Evolutionary conservation across 2,329 filamentous ascomycete genomes (phyloP), one percentile per base, ranked within the genome.

Genomic region (Penicillium sp.): DNA sequence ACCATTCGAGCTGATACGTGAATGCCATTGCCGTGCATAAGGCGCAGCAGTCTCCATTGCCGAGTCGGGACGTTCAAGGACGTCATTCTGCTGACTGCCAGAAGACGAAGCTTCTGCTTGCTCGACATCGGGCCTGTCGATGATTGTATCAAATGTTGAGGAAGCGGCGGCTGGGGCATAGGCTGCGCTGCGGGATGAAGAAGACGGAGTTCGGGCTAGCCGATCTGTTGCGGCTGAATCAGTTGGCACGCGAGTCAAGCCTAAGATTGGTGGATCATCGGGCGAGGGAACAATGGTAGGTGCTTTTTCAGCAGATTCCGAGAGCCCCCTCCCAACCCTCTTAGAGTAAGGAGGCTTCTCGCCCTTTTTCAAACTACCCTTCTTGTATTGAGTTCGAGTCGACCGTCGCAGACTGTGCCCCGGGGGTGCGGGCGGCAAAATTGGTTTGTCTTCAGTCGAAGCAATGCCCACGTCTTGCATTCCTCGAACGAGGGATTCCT

Each of bases 381-480:
- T 87, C 56, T 90, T 77, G 64, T 97, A 97, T 17, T 87, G 91
- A 4, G 93, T 98, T 39, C 87, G 80, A 14, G 89, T 98, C 9
- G 93, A 96, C 47, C 93, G 80, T 54, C 93, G 84, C 33, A 98
- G 71, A 20, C 87, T 87, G 64, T 84, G 81, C 3, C 87, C 87
- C 1, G 82, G 81, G 14, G 84, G 70, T 40, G 78, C 81, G 41
- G 84, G 79, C 1, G 89, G 86, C 28, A 97, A 71, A 48, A 97
- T 95, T 5, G 90, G 89, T 71, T 86, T 83, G 60, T 97, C 91
- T 27, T 87, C 86, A 15, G 67, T 53, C 57, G 60, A 65, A 53
- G 57, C 65, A 50, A 56, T 75, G 66, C 36, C 69, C 58, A 54
- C 68, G 59, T 48, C 63, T 57, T 40, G 71, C 59, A 55, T 72